phyloP scores from a whole-genome alignment of 2,329 filamentous ascomycete species.

The Aspergillus quadrilineatus region DNA sequence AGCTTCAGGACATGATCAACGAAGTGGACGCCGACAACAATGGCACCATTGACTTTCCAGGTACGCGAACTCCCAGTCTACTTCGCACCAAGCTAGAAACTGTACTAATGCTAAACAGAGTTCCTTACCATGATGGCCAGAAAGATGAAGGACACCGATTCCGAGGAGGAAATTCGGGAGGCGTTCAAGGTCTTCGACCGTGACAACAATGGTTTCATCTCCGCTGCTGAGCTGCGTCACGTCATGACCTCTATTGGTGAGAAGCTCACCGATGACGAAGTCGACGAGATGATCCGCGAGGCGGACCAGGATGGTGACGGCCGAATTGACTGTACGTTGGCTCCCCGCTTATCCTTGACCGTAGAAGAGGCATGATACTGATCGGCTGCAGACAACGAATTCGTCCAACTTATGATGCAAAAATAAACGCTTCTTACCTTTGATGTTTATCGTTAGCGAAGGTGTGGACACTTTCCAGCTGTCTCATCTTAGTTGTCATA shows the following conservation, averaged over 20 bases:
- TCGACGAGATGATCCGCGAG: constrained; percentile 91
- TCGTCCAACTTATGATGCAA: constrained; percentile 95
- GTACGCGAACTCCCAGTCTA: constrained; percentile 50
- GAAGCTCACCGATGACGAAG: constrained; percentile 87
- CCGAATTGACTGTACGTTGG: constrained; percentile 75
- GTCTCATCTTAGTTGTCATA: constrained; percentile 26
- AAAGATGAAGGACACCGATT: constrained; percentile 93
- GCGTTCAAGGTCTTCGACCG: constrained; percentile 89
- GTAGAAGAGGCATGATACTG: neutral
- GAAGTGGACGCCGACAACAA: constrained; percentile 92
- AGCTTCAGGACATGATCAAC: constrained; percentile 92
- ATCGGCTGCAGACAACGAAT: constrained; percentile 71
- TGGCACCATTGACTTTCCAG: constrained; percentile 86
- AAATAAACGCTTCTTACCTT: constrained; percentile 59
- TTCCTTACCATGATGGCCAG: constrained; percentile 92
- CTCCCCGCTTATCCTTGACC: neutral
- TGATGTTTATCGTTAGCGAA: constrained; percentile 32
- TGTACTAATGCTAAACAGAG: constrained; percentile 53
- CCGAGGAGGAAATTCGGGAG: constrained; percentile 85
- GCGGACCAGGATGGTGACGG: constrained; percentile 87
- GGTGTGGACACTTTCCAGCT: constrained; percentile 23
- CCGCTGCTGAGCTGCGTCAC: constrained; percentile 80
- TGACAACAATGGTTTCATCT: constrained; percentile 91
- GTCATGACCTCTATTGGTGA: constrained; percentile 92
- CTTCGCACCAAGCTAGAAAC: neutral